Evolutionary conservation across 2,329 filamentous ascomycete genomes (phyloP), one percentile per base, ranked within the genome.

Genomic region (Trichoderma atrobrunneum): DNA sequence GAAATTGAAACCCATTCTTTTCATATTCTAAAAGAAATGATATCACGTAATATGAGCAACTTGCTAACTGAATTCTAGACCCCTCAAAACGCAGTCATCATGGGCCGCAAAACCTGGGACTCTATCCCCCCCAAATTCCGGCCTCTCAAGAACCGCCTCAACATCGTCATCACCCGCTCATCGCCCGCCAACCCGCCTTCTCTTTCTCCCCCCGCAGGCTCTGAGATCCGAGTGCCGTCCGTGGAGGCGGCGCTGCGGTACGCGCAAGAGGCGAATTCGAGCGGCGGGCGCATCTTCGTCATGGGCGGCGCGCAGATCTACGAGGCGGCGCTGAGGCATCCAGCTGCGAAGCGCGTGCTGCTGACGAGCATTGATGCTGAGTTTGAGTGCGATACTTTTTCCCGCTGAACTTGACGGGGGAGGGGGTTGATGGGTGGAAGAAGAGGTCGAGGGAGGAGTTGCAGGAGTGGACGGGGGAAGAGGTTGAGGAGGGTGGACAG

Each of bases 41-140:
- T 30, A 30, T 30, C 24, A 12, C 14, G 18, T 48, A 30, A 59
- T 54, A 30, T 8, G 56, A 56, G 10, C 14, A n/a, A 24, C 24
- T 24, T 3, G 18, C 30, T 67, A n/a, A 67, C 16, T 18, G 4
- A 4, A 16, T 63, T 83, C 81, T 73, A 78, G 5, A 76, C 81
- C 2, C 72, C 81, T 8, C 72, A 84, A 75, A 95, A 95, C 81
- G 92, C 93, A 21, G 93, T 98, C 66, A 92, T 99, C 76, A 99
- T 99, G 96, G 96, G 96, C 73, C 92, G 96, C 78, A 98, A 97
- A 82, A 99, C 96, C 0, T 99, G 95, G 91, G 94, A 97, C 67
- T 94, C 91, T 75, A 95, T 99, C 73, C 95, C 96, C 2, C 79
- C 85, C 7, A 87, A 86, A 66, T 94, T 96, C 80, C 88, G 94